Conservation (phyloP, 345 rosid genomes). For the Arabis alpina region DNA sequence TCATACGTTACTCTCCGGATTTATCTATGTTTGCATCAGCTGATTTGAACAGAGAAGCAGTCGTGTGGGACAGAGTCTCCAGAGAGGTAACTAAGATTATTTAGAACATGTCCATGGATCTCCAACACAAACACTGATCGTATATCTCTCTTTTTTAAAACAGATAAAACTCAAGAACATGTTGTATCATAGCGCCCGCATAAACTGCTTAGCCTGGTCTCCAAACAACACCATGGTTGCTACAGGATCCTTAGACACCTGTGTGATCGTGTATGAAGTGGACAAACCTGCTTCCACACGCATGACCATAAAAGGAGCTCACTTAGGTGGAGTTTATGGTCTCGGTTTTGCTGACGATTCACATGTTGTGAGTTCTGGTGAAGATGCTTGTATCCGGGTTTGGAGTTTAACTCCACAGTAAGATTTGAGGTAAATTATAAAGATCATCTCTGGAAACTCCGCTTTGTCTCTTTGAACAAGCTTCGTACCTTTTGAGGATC, state of each 20-base stretch:
- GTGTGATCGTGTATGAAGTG: conserved; percentile 73
- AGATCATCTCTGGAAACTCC: neutral
- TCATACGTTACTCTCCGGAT: conserved; percentile 87
- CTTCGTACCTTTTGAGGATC: conserved; percentile 23
- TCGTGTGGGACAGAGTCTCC: conserved; percentile 83
- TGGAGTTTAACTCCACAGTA: conserved; percentile 58
- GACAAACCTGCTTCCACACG: conserved; percentile 78
- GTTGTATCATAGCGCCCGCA: conserved; percentile 84
- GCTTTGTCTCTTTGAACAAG: conserved; percentile 20
- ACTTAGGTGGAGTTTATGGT: conserved; percentile 90
- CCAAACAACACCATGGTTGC: conserved; percentile 75
- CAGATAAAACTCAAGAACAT: conserved; percentile 86
- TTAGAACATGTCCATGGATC: neutral
- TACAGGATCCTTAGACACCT: conserved; percentile 87
- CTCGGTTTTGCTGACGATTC: conserved; percentile 68
- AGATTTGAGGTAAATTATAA: conserved; percentile 26
- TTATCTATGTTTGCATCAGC: conserved; percentile 91
- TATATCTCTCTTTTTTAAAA: neutral
- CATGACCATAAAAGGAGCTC: conserved; percentile 80
- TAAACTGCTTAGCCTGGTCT: conserved; percentile 94
- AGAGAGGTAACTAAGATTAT: conserved; percentile 61
- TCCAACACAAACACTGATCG: conserved; percentile 6
- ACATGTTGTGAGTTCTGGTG: conserved; percentile 81
- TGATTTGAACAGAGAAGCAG: conserved; percentile 88
- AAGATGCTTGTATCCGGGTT: conserved; percentile 87